These are phyloP conservation scores for Geotrichum carabidarum DNA, from an alignment of 1,139 yeast genomes.

Conservation along the genomic window DNA sequence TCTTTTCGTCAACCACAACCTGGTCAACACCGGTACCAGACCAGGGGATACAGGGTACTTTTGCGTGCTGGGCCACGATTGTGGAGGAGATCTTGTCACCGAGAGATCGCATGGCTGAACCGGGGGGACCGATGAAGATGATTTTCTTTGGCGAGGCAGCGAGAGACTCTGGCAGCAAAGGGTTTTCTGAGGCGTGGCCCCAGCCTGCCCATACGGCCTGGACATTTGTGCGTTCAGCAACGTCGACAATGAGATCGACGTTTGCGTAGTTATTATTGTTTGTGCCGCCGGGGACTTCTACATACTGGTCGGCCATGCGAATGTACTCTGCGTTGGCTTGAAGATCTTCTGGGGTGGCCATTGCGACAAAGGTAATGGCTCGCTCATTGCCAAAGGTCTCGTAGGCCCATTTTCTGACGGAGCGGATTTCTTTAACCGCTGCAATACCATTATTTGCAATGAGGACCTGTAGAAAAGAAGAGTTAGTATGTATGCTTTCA, in stretches of 20 bases:
- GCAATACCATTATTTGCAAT: slow-evolving; percentile 99
- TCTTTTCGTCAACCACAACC: slow-evolving; percentile 58
- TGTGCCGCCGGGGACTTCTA: slow-evolving; percentile 98
- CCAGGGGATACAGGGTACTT: slow-evolving; percentile 99
- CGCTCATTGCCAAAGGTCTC: slow-evolving; percentile 95
- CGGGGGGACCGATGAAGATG: slow-evolving; percentile 96
- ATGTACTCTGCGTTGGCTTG: slow-evolving; percentile 96
- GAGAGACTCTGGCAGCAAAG: slow-evolving; percentile 82
- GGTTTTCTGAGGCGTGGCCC: slow-evolving; percentile 99
- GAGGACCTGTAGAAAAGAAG: slow-evolving; percentile 51
- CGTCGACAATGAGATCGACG: slow-evolving; percentile 91
- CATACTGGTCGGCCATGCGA: slow-evolving; percentile 98
- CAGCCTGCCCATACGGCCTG: slow-evolving; percentile 99
- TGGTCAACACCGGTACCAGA: slow-evolving; percentile 94
- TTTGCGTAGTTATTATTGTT: slow-evolving; percentile 97
- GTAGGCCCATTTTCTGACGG: slow-evolving; percentile 97
- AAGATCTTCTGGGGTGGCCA: slow-evolving; percentile 99
- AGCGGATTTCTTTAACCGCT: slow-evolving; percentile 95
- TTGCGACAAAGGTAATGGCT: slow-evolving; percentile 88
- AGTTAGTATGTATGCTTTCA: background rate
- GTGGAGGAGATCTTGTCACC: slow-evolving; percentile 98
- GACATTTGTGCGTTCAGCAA: slow-evolving; percentile 93
- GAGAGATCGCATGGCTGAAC: slow-evolving; percentile 95
- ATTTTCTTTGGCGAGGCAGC: slow-evolving; percentile 87
- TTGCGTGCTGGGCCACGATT: slow-evolving; percentile 98